Evolutionary conservation across 345 rosid species (phyloP).

Genomic region (Brassica incana): DNA sequence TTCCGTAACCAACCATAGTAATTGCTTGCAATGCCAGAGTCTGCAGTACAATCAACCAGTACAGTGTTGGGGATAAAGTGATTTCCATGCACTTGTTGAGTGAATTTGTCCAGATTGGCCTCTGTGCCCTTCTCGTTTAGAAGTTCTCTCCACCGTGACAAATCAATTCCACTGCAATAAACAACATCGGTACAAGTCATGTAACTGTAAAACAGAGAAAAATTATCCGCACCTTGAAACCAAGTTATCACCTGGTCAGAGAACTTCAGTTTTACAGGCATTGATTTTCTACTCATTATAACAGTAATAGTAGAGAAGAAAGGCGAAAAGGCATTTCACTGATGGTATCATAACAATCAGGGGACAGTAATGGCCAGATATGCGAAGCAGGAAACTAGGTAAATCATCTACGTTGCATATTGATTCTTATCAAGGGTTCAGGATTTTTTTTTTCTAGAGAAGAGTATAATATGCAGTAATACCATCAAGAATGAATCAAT

Average conservation of each 20-base stretch:
- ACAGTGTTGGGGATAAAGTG: slow-evolving; percentile 95
- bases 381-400: slow-evolving; percentile 6
- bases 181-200: slow-evolving; percentile 20
- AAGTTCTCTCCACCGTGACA: slow-evolving; percentile 85
- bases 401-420: background rate
- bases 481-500: background rate
- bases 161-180: slow-evolving; percentile 69
- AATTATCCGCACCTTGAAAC: background rate
- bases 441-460: background rate
- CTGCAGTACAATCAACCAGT: slow-evolving; percentile 98
- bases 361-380: background rate
- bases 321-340: background rate
- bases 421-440: background rate
- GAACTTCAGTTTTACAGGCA: slow-evolving; percentile 1
- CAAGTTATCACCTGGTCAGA: background rate
- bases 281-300: background rate
- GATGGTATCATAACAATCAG: background rate
- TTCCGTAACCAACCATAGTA: slow-evolving; percentile 85
- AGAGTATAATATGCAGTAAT: background rate
- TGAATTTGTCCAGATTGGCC: slow-evolving; percentile 75
- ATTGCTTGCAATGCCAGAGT: slow-evolving; percentile 67
- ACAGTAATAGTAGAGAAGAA: background rate
- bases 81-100: slow-evolving; percentile 80
- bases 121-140: slow-evolving; percentile 63
- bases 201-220: background rate